A percentile compares a stretch with the other conserved stretches of the same genome.
phyloP scores from a whole-genome alignment of 768 basidiomycete species.

The Phylloporus scabripes region DNA sequence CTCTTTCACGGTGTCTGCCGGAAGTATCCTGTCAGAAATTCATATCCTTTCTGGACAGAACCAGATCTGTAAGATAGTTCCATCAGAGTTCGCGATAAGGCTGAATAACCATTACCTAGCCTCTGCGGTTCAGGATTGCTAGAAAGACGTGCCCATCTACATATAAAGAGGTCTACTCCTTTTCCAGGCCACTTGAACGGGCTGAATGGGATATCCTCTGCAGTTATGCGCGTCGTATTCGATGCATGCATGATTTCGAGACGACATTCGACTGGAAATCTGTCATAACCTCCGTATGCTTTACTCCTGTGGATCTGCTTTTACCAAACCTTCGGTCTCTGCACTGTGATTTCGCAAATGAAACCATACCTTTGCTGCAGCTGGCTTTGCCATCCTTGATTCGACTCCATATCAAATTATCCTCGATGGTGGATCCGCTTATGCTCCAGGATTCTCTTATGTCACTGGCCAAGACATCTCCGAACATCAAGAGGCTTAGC shows the following conservation, averaged over 20 bases:
- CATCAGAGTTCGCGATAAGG: background rate
- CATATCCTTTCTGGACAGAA: too few relatives aligned
- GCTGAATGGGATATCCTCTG: slow-evolving; percentile 6
- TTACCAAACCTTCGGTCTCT: slow-evolving; percentile 3
- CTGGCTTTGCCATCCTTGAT: background rate
- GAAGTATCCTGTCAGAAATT: background rate
- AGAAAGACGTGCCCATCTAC: too few relatives aligned
- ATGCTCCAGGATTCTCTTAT: background rate
- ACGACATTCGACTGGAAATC: background rate
- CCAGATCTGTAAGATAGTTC: background rate
- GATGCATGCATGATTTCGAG: background rate
- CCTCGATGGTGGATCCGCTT: background rate
- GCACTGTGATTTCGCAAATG: background rate
- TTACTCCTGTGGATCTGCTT: background rate
- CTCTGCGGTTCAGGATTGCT: too few relatives aligned
- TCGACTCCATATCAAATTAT: background rate
- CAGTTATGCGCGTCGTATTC: slow-evolving; percentile 2
- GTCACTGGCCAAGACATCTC: background rate
- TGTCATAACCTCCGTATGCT: background rate
- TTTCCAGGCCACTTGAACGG: background rate
- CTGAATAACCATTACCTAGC: too few relatives aligned
- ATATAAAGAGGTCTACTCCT: background rate
- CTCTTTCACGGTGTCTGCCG: background rate
- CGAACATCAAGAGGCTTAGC: background rate
- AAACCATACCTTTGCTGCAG: background rate